Percentiles rank a stretch among this genome's conserved stretches.
Conservation (phyloP, 371 early-diverging fungal species). For the Phascolomyces articulosus region DNA sequence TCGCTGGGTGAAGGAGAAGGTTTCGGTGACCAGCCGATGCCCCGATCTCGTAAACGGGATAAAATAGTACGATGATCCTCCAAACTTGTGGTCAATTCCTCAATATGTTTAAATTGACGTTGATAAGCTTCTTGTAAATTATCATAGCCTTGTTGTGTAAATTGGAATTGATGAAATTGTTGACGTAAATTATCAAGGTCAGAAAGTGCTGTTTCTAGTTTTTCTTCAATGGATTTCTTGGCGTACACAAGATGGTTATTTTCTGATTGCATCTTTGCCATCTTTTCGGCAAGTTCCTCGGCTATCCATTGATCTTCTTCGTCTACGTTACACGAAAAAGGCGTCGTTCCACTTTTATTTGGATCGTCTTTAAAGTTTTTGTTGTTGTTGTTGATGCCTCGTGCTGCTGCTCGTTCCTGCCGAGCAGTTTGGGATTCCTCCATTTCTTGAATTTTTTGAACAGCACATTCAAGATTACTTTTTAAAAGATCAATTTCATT, state of each 20-base stretch:
- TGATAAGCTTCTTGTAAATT: constrained; percentile 32
- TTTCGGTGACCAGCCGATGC: constrained; percentile 14
- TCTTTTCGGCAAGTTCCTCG: constrained; percentile 5
- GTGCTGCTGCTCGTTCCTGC: constrained; percentile 8
- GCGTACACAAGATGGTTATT: constrained; percentile 13
- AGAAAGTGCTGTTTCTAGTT: constrained; percentile 14
- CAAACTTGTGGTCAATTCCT: constrained; percentile 30
- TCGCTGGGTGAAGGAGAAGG: constrained; percentile 9
- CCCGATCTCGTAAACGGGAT: constrained; percentile 21
- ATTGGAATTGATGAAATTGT: constrained; percentile 30
- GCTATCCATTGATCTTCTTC: neutral
- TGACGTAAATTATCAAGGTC: constrained; percentile 27
- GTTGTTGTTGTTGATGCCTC: neutral
- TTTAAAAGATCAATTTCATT: constrained; percentile 36
- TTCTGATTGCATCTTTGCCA: constrained; percentile 12
- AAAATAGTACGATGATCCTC: constrained; percentile 43
- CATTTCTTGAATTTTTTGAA: constrained; percentile 28
- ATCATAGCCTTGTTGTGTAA: constrained; percentile 27
- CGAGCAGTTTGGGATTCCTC: constrained; percentile 5
- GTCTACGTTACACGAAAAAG: neutral
- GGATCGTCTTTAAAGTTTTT: neutral
- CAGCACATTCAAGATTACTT: constrained; percentile 24
- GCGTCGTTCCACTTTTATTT: neutral
- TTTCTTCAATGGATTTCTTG: constrained; percentile 19
- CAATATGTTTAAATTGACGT: constrained; percentile 33